Conservation (phyloP, 176 grass and related monocot species). For the Oryza meyeriana region DNA sequence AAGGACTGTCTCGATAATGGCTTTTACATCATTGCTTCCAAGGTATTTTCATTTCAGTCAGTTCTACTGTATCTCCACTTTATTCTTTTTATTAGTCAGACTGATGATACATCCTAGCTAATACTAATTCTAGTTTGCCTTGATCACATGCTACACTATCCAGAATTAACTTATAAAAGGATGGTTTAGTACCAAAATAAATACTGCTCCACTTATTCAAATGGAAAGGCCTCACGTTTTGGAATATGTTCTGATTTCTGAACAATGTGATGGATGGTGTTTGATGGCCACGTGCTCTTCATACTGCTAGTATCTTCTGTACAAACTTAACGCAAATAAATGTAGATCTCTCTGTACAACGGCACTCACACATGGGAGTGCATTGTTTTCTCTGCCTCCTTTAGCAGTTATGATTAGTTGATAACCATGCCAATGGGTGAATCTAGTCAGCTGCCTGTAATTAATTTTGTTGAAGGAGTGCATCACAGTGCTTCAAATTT, state of each 20-base stretch:
- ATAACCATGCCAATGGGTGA: neutral
- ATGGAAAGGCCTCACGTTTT: neutral
- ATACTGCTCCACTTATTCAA: neutral
- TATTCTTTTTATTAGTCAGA: neutral
- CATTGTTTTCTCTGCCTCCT: neutral
- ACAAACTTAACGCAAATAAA: constrained; percentile 2
- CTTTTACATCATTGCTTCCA: constrained; percentile 69
- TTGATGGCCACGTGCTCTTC: no score
- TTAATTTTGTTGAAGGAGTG: neutral
- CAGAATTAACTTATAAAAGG: neutral
- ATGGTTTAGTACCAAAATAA: neutral
- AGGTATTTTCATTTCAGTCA: constrained; percentile 35
- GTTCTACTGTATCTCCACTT: neutral
- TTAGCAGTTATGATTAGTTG: neutral
- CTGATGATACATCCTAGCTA: neutral
- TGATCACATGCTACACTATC: neutral
- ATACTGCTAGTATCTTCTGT: no score
- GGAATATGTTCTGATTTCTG: neutral
- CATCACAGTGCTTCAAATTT: neutral
- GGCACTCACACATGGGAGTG: neutral
- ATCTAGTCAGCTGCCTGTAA: neutral
- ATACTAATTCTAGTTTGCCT: neutral
- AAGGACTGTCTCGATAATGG: constrained; percentile 84
- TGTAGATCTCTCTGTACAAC: neutral
- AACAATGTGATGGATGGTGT: neutral